Evolutionary conservation across 1,284 basidiomycete species (phyloP), one percentile per base, ranked within the genome.

Genomic region (Exobasidium rhododendri): DNA sequence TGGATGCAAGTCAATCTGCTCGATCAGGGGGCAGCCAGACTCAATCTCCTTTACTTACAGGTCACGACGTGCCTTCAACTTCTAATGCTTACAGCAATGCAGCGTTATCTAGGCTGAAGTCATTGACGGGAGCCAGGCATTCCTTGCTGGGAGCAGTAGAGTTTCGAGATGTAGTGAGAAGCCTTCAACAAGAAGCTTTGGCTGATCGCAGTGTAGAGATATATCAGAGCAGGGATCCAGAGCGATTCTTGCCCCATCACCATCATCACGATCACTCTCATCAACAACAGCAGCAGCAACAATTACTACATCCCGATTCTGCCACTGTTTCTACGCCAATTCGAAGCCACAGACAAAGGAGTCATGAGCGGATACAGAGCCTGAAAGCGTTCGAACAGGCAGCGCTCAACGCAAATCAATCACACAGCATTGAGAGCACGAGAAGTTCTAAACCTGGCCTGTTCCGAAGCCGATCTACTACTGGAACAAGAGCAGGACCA

Each of bases 131-230:
- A 2, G 71, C 80, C 2, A 53, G 71, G 3, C 72, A 75, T 59
- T 94, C 92, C 4, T 85, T 97, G 1, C 85, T 96, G 2, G 91
- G 93, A 7, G 93, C 94, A 0, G 86, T 97, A 57, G 94, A 97
- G 79, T 97, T 97, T 80, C 84, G 91, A 29, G 88, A 93, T 64
- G 89, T 96, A 14, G 89, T 97, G 14, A 85, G 89, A 17, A 89
- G 88, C 0, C 83, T 97, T 7, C 85, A 87, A 61, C 83, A 84
- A 17, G 82, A 83, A 30, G 77, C 68, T 17, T 50, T 53, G 4
- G 59, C 67, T 11, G 72, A 73, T 51, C 62, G 70, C 26, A 70
- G 67, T 44, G 56, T 71, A 35, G 72, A 73, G 57, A 65, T 73
- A 45, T 73, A 70, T 54, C 65, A 69, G 40, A 71, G 68, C 56